Conservation (phyloP, 441 rosid genomes). For the Adansonia gregorii region DNA sequence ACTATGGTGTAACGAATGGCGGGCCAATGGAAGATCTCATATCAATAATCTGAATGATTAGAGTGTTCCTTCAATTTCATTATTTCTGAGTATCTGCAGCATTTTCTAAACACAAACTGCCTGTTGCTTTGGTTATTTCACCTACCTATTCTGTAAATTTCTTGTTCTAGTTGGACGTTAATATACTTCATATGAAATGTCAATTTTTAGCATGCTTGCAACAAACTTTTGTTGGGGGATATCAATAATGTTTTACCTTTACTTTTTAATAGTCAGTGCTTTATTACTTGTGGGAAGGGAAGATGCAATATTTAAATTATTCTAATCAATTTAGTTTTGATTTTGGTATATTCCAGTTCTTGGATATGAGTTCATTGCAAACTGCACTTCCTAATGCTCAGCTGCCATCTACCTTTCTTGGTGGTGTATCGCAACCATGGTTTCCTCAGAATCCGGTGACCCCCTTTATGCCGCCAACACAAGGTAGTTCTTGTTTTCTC, state of each 20-base stretch:
- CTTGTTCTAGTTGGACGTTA: constrained; percentile 10
- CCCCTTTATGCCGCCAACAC: constrained; percentile 54
- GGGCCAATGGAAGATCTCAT: not conserved
- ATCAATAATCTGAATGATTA: not conserved
- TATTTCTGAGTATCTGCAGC: not conserved
- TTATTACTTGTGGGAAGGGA: constrained; percentile 12
- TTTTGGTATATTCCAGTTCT: constrained; percentile 57
- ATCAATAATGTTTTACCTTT: not conserved
- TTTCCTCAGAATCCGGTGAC: constrained; percentile 62
- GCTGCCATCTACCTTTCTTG: constrained; percentile 50
- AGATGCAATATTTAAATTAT: constrained; percentile 16
- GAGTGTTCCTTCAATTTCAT: not conserved
- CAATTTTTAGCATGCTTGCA: constrained; percentile 6
- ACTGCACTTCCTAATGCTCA: constrained; percentile 65
- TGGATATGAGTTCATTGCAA: constrained; percentile 81
- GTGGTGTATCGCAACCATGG: constrained; percentile 64
- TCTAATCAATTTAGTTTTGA: constrained; percentile 23
- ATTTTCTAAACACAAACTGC: not conserved
- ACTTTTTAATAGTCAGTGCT: constrained; percentile 11
- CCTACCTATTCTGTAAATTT: not conserved
- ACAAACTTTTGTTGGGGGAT: constrained; percentile 4
- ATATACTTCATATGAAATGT: not conserved
- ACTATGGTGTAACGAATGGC: not conserved
- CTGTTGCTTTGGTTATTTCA: not conserved
- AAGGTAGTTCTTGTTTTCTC: constrained; percentile 47